phyloP scores from a whole-genome alignment of 164 flowering plant species.

The grape (Vitis vinifera) region ASM3070453v1 NC_081807.1:3340501-3341000 shows the following conservation, averaged over 20 bases:
- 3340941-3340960: slow-evolving; percentile 17
- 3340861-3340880: slow-evolving; percentile 4
- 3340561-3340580: slow-evolving; percentile 18
- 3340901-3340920: slow-evolving; percentile 16
- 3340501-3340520: slow-evolving; percentile 10
- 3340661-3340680: slow-evolving; percentile 12
- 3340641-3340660: slow-evolving; percentile 17
- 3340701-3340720: slow-evolving; percentile 24
- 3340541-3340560: slow-evolving; percentile 15
- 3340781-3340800: slow-evolving; percentile 18
- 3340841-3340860: slow-evolving; percentile 10
- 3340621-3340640: slow-evolving; percentile 21
- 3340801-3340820: slow-evolving; percentile 11
- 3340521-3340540: slow-evolving; percentile 18
- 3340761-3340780: slow-evolving; percentile 10
- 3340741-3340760: slow-evolving; percentile 13
- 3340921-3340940: slow-evolving; percentile 18
- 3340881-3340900: slow-evolving; percentile 16
- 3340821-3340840: slow-evolving; percentile 7
- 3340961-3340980: slow-evolving; percentile 14
- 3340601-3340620: slow-evolving; percentile 20
- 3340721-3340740: slow-evolving; percentile 13
- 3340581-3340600: slow-evolving; percentile 21
- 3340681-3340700: slow-evolving; percentile 5
- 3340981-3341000: slow-evolving; percentile 12